Conservation (phyloP, 345 rosid genomes). For the Zanthoxylum bungeanum region DNA sequence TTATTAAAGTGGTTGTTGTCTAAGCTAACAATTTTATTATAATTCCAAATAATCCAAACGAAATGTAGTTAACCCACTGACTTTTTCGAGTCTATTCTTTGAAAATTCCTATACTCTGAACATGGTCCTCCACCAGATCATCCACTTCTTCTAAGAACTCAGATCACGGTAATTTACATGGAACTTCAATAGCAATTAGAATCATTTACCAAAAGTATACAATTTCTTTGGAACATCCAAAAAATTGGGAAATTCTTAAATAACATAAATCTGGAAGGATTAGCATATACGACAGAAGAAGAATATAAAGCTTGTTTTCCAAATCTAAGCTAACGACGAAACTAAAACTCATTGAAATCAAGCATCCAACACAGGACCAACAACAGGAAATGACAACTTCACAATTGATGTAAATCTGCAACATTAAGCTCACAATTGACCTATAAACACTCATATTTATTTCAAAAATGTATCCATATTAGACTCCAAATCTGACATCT, state of each 20-base stretch:
- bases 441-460: neutral
- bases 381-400: neutral
- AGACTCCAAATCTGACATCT: neutral
- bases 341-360: neutral
- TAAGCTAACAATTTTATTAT: neutral
- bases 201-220: neutral
- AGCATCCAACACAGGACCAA: too few species aligned
- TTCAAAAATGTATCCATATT: neutral
- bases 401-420: neutral
- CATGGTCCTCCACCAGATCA: neutral
- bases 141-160: too few species aligned
- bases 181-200: neutral
- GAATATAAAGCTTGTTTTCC: slow-evolving; percentile 4
- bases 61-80: neutral
- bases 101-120: neutral
- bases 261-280: neutral
- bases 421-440: neutral
- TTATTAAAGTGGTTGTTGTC: neutral
- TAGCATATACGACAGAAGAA: neutral
- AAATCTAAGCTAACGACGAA: neutral
- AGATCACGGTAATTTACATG: neutral
- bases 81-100: too few species aligned
- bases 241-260: slow-evolving; percentile 18
- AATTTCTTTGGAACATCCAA: neutral
- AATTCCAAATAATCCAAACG: neutral